These are phyloP conservation scores for Hypoxylon sp. DNA, from an alignment of 2,329 filamentous ascomycete genomes.

Conservation along the genomic window DNA sequence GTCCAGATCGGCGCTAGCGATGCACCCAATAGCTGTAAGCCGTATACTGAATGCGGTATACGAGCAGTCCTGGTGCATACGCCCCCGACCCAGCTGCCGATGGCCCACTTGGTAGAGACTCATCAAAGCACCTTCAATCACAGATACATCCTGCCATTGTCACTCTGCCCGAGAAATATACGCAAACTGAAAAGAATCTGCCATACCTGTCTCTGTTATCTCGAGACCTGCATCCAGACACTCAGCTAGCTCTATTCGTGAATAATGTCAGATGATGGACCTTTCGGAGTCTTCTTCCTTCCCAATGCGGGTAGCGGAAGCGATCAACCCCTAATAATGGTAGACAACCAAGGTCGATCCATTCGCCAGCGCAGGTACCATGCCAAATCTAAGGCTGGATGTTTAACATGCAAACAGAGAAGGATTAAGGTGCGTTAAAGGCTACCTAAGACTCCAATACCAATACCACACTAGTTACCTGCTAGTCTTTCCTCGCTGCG, in stretches of 20 bases:
- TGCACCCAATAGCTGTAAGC: conserved; percentile 6
- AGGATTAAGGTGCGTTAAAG: conserved; percentile 23
- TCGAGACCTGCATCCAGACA: not conserved
- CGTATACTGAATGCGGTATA: conserved; percentile 12
- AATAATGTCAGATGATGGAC: not conserved
- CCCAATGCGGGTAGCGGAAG: not conserved
- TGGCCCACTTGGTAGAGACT: not conserved
- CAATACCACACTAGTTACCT: not conserved
- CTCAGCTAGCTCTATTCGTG: not conserved
- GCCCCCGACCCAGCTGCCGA: not conserved
- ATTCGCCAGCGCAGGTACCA: conserved; percentile 20
- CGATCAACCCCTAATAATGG: not conserved
- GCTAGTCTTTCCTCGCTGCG: not conserved
- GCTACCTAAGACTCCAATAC: not conserved
- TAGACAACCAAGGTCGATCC: conserved; percentile 23
- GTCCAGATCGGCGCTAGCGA: conserved; percentile 5
- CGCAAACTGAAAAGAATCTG: not conserved
- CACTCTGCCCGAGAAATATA: not conserved
- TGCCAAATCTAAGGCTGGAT: conserved; percentile 21
- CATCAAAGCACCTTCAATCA: not conserved
- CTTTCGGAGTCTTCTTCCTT: not conserved
- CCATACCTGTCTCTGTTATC: not conserved
- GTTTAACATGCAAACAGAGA: conserved; percentile 21
- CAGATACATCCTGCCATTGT: not conserved
- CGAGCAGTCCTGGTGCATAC: not conserved